Percentiles rank a stretch among this genome's conserved stretches.
These are phyloP conservation scores for Rhamnella rubrinervis DNA, from an alignment of 331 rosid genomes.

Conservation along the genomic window DNA sequence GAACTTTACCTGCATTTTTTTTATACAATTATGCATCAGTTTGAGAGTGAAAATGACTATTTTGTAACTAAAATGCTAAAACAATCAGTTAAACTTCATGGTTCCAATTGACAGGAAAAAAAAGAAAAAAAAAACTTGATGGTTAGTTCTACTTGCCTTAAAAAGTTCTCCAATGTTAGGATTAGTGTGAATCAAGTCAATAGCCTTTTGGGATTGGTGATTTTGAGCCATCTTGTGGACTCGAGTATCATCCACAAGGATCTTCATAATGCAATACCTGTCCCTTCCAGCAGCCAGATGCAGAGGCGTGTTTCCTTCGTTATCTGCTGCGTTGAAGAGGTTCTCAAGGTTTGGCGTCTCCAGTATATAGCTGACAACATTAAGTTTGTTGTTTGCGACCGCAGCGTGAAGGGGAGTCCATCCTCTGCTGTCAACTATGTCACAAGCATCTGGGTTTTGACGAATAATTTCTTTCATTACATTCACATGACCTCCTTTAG, in stretches of 20 bases:
- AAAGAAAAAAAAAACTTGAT: too few species aligned
- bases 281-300: neutral
- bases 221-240: neutral
- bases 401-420: conserved; percentile 18
- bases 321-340: neutral
- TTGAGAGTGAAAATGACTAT: too few species aligned
- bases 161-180: neutral
- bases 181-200: neutral
- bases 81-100: too few species aligned
- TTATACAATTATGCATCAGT: too few species aligned
- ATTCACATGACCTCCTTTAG: neutral
- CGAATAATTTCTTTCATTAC: neutral
- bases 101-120: too few species aligned
- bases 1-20: too few species aligned
- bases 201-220: neutral
- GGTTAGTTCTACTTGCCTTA: neutral
- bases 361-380: neutral
- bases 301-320: neutral
- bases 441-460: conserved; percentile 9
- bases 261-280: neutral
- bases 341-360: neutral
- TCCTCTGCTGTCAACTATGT: neutral
- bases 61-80: too few species aligned
- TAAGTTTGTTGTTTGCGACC: neutral
- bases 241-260: neutral